phyloP scores from a whole-genome alignment of 805 yeast genomes.

The Vanderwaltozyma verrucispora region DNA sequence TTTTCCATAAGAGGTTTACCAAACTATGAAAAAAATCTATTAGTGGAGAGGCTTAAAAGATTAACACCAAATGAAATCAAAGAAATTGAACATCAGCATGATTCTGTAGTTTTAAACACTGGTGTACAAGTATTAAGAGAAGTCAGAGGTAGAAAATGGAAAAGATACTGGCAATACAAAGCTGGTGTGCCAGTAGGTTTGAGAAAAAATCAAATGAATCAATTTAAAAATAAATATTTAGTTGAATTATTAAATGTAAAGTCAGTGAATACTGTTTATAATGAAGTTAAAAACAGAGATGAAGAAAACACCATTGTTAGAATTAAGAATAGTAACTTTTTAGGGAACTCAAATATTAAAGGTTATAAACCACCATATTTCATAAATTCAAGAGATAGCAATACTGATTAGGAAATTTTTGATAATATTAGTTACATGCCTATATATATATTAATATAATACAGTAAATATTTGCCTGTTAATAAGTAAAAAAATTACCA shows the following conservation, averaged over 20 bases:
- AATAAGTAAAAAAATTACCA: too few relatives aligned
- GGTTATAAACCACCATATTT: slow-evolving; percentile 36
- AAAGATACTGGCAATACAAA: slow-evolving; percentile 35
- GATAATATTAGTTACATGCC: background rate
- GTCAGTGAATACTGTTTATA: slow-evolving; percentile 25
- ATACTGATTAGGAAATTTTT: background rate
- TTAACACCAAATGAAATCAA: slow-evolving; percentile 30
- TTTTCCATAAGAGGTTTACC: slow-evolving; percentile 36
- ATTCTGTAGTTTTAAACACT: slow-evolving; percentile 36
- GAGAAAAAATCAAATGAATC: slow-evolving; percentile 15
- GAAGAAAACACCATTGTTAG: slow-evolving; percentile 36
- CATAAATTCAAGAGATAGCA: background rate
- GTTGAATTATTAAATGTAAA: slow-evolving; percentile 25
- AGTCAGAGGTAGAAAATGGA: slow-evolving; percentile 38
- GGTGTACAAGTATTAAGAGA: slow-evolving; percentile 34
- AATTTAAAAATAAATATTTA: slow-evolving; percentile 20
- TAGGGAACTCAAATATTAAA: slow-evolving; percentile 36
- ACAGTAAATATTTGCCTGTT: too few relatives aligned
- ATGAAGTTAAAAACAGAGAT: slow-evolving; percentile 31
- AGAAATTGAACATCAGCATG: slow-evolving; percentile 41
- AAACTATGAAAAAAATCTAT: slow-evolving; percentile 26
- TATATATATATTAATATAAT: too few relatives aligned
- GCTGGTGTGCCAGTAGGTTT: slow-evolving; percentile 31
- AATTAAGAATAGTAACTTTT: slow-evolving; percentile 38
- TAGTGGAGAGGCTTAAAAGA: slow-evolving; percentile 21